phyloP scores from a whole-genome alignment of 108 stramenopile species.

The Pseudonitzschia delicatissima region DNA sequence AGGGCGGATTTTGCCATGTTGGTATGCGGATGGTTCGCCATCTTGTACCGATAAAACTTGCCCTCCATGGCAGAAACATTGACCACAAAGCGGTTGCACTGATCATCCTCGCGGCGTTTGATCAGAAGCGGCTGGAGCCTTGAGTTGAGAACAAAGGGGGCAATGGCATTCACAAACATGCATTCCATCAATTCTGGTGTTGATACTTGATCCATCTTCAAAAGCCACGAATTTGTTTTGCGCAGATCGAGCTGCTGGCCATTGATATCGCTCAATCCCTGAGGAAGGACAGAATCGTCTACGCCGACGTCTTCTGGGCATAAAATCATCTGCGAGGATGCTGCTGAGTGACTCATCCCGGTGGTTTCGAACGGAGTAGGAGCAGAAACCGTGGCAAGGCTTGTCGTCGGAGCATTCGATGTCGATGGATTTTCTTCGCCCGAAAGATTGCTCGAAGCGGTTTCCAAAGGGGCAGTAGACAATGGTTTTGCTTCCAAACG shows the following conservation, averaged over 20 bases:
- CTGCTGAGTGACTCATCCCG: conserved; percentile 78
- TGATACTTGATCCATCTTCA: conserved; percentile 85
- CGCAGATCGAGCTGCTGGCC: conserved; percentile 89
- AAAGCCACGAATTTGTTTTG: conserved; percentile 80
- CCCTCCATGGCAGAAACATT: conserved; percentile 94
- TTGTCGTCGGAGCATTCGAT: conserved; percentile 13
- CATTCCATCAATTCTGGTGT: conserved; percentile 90
- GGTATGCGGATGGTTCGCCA: conserved; percentile 89
- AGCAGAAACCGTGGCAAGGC: conserved; percentile 1
- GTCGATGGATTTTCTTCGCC: background rate
- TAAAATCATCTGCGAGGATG: conserved; percentile 78
- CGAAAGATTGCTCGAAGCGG: background rate
- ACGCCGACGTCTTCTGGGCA: conserved; percentile 87
- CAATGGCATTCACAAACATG: conserved; percentile 90
- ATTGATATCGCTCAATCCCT: conserved; percentile 84
- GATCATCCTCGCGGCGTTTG: conserved; percentile 33
- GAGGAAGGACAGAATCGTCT: conserved; percentile 56
- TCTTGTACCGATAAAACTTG: conserved; percentile 92
- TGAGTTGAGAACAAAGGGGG: conserved; percentile 87
- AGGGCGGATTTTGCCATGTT: conserved; percentile 94
- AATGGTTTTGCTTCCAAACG: background rate
- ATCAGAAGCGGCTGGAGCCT: conserved; percentile 82
- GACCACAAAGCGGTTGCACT: conserved; percentile 66
- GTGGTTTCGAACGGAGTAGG: conserved; percentile 63
- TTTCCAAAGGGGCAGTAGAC: background rate